Evolutionary conservation across 2,329 filamentous ascomycete genomes (phyloP).

Genomic region (Ascochyta clinopodiicola): DNA sequence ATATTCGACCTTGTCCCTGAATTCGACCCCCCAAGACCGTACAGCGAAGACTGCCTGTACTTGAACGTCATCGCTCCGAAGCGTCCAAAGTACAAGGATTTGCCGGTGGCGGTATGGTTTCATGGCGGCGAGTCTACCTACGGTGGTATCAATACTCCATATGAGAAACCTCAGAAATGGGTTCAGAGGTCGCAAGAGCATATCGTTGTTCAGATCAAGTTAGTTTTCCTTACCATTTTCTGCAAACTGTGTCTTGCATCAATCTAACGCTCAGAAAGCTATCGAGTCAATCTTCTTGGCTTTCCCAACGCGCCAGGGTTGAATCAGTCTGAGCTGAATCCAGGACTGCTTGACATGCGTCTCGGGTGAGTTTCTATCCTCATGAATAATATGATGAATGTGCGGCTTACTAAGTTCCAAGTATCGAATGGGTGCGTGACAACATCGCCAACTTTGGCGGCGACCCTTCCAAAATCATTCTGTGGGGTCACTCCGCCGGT

Average conservation of each 20-base stretch:
- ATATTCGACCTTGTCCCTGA: not conserved
- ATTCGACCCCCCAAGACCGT: not conserved
- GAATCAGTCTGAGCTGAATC: slow-evolving; percentile 31
- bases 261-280: slow-evolving; percentile 49
- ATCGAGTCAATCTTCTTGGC: slow-evolving; percentile 45
- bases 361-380: not conserved
- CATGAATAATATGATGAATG: slow-evolving; percentile 20
- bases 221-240: not conserved
- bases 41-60: slow-evolving; percentile 47
- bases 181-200: slow-evolving; percentile 38
- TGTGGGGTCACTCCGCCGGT: slow-evolving; percentile 44
- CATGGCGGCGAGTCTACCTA: slow-evolving; percentile 47
- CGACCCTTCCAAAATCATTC: slow-evolving; percentile 37
- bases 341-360: slow-evolving; percentile 42
- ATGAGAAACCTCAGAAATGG: slow-evolving; percentile 17
- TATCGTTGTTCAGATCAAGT: slow-evolving; percentile 27
- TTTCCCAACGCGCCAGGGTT: slow-evolving; percentile 40
- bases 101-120: slow-evolving; percentile 44
- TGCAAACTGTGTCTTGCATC: slow-evolving; percentile 7
- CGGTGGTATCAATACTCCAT: slow-evolving; percentile 54
- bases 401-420: slow-evolving; percentile 20
- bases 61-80: slow-evolving; percentile 44
- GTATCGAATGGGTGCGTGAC: slow-evolving; percentile 42
- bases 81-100: slow-evolving; percentile 20
- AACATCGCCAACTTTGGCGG: slow-evolving; percentile 42